phyloP scores from a whole-genome alignment of 768 basidiomycete species.

The Lactifluus subvellereus region DNA sequence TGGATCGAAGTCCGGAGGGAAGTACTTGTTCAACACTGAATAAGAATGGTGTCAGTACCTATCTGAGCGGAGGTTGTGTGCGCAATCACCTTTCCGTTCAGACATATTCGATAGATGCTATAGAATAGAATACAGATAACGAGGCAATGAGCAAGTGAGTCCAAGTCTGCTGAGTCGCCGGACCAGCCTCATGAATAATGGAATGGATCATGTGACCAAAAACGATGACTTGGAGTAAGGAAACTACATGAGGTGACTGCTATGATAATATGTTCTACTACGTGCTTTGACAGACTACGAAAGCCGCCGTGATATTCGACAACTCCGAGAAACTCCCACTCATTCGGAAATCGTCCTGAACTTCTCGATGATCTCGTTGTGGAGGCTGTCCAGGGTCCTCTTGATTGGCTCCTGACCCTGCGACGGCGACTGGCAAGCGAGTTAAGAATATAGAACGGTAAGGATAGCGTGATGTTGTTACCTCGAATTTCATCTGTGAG shows the following conservation, averaged over 20 bases:
- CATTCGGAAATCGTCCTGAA: conserved; percentile 84
- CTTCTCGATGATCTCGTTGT: conserved; percentile 86
- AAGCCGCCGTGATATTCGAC: not conserved
- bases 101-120: conserved; percentile 49
- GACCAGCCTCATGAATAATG: too few relatives aligned
- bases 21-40: conserved; percentile 88
- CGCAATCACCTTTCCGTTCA: conserved; percentile 65
- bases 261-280: not conserved
- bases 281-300: not conserved
- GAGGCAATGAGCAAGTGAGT: not conserved
- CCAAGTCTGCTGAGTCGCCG: too few relatives aligned
- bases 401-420: conserved; percentile 82
- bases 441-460: not conserved
- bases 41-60: conserved; percentile 11
- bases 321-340: conserved; percentile 6
- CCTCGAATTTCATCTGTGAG: conserved; percentile 99
- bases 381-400: conserved; percentile 73
- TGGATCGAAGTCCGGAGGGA: conserved; percentile 98
- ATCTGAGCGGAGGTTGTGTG: not conserved
- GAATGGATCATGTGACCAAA: not conserved
- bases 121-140: not conserved
- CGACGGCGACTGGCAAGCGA: conserved; percentile 65
- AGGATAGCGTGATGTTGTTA: conserved; percentile 32
- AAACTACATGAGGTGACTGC: not conserved
- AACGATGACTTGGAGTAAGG: not conserved